phyloP scores from a whole-genome alignment of 805 yeast genomes.

The Debaryomyces prosopidis region DNA sequence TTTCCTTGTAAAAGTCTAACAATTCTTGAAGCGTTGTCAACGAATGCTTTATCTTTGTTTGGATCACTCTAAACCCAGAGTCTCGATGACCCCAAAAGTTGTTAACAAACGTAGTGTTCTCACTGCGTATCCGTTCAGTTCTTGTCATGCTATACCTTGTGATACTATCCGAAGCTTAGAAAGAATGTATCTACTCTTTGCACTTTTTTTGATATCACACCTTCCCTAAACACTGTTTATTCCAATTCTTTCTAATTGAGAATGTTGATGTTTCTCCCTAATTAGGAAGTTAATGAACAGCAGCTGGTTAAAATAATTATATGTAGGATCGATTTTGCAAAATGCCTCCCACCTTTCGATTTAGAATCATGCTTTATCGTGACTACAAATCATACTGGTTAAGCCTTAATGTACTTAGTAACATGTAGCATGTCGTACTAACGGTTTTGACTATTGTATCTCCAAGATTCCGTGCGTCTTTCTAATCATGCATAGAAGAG shows the following conservation, averaged over 20 bases:
- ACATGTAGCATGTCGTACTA: no score
- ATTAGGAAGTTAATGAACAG: conserved; percentile 10
- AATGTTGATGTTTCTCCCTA: conserved; percentile 14
- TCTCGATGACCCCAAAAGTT: conserved; percentile 63
- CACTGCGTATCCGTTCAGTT: conserved; percentile 4
- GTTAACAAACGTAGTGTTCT: conserved; percentile 37
- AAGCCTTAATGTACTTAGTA: no score
- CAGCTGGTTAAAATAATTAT: background rate
- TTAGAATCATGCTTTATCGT: no score
- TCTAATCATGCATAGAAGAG: no score
- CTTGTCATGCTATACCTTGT: conserved; percentile 4
- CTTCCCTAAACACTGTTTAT: background rate
- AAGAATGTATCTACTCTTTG: background rate
- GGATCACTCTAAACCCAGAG: conserved; percentile 55
- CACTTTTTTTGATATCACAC: background rate
- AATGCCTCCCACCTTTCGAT: no score
- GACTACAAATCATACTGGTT: no score
- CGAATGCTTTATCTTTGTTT: conserved; percentile 59
- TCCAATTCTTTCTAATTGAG: background rate
- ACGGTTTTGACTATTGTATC: no score
- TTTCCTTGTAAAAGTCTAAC: conserved; percentile 35
- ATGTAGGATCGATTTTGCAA: background rate
- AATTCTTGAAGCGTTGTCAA: conserved; percentile 49
- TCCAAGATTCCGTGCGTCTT: no score
- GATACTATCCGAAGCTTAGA: background rate